Percentiles rank a stretch among this genome's conserved stretches.
These are phyloP conservation scores for Ormosia emarginata DNA, from an alignment of 306 rosid species.

Conservation along the genomic window DNA sequence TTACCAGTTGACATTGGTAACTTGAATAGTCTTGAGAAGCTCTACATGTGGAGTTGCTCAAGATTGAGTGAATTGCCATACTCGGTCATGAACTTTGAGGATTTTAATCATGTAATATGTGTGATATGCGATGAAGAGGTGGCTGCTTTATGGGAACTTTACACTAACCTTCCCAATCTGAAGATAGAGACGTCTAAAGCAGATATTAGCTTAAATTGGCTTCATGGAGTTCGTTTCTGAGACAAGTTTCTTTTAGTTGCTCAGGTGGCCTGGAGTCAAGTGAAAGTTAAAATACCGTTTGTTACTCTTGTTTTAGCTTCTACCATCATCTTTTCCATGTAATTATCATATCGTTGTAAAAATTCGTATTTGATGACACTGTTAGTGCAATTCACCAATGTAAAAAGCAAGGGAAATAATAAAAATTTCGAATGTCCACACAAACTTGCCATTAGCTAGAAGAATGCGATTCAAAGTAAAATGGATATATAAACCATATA, in stretches of 20 bases:
- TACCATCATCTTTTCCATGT: not conserved
- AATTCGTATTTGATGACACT: not conserved
- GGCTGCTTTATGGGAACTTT: conserved; percentile 26
- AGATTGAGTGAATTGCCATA: conserved; percentile 19
- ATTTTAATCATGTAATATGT: not conserved
- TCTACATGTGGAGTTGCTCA: conserved; percentile 27
- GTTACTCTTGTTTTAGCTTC: not conserved
- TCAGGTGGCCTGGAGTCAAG: not conserved
- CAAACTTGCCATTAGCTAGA: not conserved
- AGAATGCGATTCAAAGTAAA: not conserved
- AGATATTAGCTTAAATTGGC: conserved; percentile 31
- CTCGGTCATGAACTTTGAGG: not conserved
- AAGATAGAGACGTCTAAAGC: not conserved
- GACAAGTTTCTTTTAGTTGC: too few species aligned
- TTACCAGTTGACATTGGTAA: conserved; percentile 30
- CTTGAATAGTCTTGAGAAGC: conserved; percentile 14
- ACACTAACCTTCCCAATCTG: conserved; percentile 5
- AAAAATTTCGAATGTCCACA: not conserved
- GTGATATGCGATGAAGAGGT: conserved; percentile 38
- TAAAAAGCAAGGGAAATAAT: not conserved
- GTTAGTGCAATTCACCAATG: not conserved
- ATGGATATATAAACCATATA: too few species aligned
- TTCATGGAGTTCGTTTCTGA: conserved; percentile 5
- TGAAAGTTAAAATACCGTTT: not conserved
- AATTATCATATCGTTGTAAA: not conserved